Base-by-base conservation (phyloP, 352 stramenopile genomes). In the Blastocystis sp. region DNA sequence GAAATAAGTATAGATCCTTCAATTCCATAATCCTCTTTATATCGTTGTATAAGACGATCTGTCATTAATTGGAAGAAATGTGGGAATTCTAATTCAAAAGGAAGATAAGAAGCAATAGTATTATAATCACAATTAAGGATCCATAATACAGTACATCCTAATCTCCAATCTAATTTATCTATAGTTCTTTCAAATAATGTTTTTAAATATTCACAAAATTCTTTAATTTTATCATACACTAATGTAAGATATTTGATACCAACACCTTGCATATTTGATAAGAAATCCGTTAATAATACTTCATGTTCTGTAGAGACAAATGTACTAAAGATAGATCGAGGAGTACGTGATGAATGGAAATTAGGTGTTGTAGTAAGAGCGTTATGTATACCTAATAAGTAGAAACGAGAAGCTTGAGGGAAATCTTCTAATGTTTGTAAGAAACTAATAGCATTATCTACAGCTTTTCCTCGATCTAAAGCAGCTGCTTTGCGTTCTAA, bases 41-140 rank as follows among this genome's bases (percentile, higher is more conserved):
- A n/a, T n/a, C n/a, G n/a, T n/a, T n/a, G n/a, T n/a, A n/a, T n/a
- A 9, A 62, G 34, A 23, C 11, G 30, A 18, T 62, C 41, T 2
- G 54, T 27, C 34, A 48, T 46, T 0, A 13, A 40, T 42, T 52
- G 52, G 21, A 54, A 62, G 52, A 62, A 62, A n/a, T 39, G 39
- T n/a, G 52, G 52, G 1, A 62, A 30, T 4, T 33, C 11, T 27
- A 62, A 34, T 30, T 52, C 40, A 42, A 62, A 62, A 25, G 52
- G 52, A 25, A 54, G 25, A 42, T 62, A 62, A 34, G 54, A 54
- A 27, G 54, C 39, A 18, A 42, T 52, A 42, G 48, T 62, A 42
- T 62, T 62, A 34, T 54, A 62, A 31, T 62, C 52, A 6, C 25
- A 48, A 13, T 39, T 54, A 30, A 62, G 52, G 30, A 62, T 62